Evolutionary conservation across 2,329 filamentous ascomycete genomes (phyloP).

Genomic region (Clonostachys chloroleuca): DNA sequence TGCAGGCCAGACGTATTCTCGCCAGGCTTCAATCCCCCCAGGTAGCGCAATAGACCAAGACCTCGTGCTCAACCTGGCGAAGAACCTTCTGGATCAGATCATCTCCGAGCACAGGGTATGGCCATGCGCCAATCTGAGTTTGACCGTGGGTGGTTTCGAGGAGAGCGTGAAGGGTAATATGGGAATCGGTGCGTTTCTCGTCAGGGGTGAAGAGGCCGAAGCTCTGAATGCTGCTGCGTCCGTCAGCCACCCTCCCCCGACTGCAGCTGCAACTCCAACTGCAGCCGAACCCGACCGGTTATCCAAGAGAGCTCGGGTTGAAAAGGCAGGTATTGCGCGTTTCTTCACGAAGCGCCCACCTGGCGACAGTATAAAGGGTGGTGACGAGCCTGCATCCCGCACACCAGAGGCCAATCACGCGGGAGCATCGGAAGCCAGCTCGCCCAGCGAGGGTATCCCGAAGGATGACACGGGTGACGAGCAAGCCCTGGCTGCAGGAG

Average conservation of each 20-base stretch:
- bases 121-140: conserved; percentile 87
- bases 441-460: neutral
- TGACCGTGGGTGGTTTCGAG: conserved; percentile 90
- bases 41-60: conserved; percentile 70
- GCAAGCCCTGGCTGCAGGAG: neutral
- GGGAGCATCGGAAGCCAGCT: no score
- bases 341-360: conserved; percentile 47
- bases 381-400: conserved; percentile 4
- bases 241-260: conserved; percentile 10
- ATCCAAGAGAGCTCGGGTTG: conserved; percentile 26
- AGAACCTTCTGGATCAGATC: conserved; percentile 72
- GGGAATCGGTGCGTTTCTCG: conserved; percentile 82
- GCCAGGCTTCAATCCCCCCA: conserved; percentile 70
- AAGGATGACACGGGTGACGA: neutral
- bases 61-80: conserved; percentile 70
- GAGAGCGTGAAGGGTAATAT: conserved; percentile 80
- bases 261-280: neutral
- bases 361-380: conserved; percentile 16
- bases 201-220: conserved; percentile 66
- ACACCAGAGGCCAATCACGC: no score
- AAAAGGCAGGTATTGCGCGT: conserved; percentile 47
- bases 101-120: conserved; percentile 74
- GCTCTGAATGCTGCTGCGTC: conserved; percentile 12
- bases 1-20: conserved; percentile 68
- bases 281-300: conserved; percentile 7